Evolutionary conservation across 768 basidiomycete genomes (phyloP).

Genomic region (Phanerodontia chrysosporium): DNA sequence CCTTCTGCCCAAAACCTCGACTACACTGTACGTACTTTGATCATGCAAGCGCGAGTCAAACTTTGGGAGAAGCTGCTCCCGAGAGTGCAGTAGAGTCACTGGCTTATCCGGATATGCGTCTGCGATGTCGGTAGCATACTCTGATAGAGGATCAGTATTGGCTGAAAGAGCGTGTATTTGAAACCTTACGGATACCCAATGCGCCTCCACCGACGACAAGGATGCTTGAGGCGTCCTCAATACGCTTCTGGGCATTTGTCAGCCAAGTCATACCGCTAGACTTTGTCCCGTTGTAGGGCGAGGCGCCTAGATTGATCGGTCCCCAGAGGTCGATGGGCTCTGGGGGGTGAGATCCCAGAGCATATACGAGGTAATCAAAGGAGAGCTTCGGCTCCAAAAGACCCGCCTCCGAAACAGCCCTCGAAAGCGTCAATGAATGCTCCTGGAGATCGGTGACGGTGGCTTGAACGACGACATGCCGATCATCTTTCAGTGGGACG

Average conservation of each 20-base stretch:
- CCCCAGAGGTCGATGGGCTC: slow-evolving; percentile 52
- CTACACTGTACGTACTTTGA: slow-evolving; percentile 34
- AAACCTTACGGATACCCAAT: slow-evolving; percentile 60
- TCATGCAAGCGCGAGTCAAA: slow-evolving; percentile 49
- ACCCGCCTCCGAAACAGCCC: slow-evolving; percentile 42
- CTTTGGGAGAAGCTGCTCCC: slow-evolving; percentile 44
- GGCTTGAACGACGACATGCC: slow-evolving; percentile 39
- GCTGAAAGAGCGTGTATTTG: background rate
- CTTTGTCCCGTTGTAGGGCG: slow-evolving; percentile 35
- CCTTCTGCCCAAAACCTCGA: background rate
- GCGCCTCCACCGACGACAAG: slow-evolving; percentile 72
- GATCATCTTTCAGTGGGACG: slow-evolving; percentile 12
- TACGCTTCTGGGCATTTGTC: slow-evolving; percentile 40
- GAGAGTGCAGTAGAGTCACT: slow-evolving; percentile 60
- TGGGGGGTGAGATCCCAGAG: slow-evolving; percentile 55
- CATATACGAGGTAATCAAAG: slow-evolving; percentile 60
- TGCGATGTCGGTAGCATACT: slow-evolving; percentile 62
- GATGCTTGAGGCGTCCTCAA: slow-evolving; percentile 45
- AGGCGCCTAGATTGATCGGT: background rate
- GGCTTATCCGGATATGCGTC: slow-evolving; percentile 45
- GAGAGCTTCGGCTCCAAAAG: slow-evolving; percentile 30
- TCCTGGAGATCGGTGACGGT: slow-evolving; percentile 36
- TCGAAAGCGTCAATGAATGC: slow-evolving; percentile 39
- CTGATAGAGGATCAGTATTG: slow-evolving; percentile 27
- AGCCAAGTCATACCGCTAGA: slow-evolving; percentile 47